Base-by-base conservation (phyloP, 2,329 filamentous ascomycete genomes). In the Zasmidium citrigriseum region DNA sequence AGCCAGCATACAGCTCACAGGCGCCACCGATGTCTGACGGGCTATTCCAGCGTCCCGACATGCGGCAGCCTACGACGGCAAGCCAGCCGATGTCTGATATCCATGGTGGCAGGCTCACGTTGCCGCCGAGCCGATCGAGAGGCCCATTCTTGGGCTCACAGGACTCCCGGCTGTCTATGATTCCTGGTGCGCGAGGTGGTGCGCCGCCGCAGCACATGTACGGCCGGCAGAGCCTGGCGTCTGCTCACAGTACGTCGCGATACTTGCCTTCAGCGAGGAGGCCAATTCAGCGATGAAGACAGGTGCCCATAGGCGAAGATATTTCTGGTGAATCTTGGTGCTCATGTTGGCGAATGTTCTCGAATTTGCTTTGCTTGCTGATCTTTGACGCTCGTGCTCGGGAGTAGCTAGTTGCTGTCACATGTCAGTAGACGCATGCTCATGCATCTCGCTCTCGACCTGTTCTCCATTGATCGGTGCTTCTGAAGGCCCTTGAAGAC, bases 131-230 rank as follows among this genome's bases (percentile, higher is more conserved):
- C 16, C 54, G 49, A 38, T 29, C 52, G 14, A 54, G 46, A 27
- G 14, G 4, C 7, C 7, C 25, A 25, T 10, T 47, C 11, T 22
- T 23, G 14, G 24, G 46, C 14, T 41, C 34, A 41, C 12, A 53
- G 24, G 63, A 65, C 25, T 54, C 60, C 16, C 58, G 60, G 23
- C 45, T 72, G 5, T 62, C 64, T 9, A 61, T 58, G 20, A 67
- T 71, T 14, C 65, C 56, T 24, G 70, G 70, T 12, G 60, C 68
- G 1, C 64, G 67, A 27, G 67, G 66, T 18, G 59, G 60, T 9
- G 60, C 55, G 21, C 57, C 67, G 23, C 60, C 63, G 22, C 58
- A 57, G 2, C 44, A 22, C 7, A 46, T 48, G 3, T 47, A 58
- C 16, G 45, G 54, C 18, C 14, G 48, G 11, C 46, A 25, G 20